phyloP scores from a whole-genome alignment of 2,329 filamentous ascomycete genomes.

The Cladosporium sphaerospermum region DNA sequence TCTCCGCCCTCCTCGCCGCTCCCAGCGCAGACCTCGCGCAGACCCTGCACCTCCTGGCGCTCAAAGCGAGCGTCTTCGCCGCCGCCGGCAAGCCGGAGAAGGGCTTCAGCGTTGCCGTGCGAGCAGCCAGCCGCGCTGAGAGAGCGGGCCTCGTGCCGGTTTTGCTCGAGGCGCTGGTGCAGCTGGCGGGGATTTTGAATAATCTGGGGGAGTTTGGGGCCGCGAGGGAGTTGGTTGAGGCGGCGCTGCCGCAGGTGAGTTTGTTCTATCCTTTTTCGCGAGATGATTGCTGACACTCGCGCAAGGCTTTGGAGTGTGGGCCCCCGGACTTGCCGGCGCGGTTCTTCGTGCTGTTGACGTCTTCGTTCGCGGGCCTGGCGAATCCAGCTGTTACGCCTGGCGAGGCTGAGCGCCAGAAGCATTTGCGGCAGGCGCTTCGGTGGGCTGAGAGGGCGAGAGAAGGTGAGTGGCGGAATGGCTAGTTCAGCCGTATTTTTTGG shows the following conservation, averaged over 20 bases:
- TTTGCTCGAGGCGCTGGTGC: slow-evolving; percentile 66
- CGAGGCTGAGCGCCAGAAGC: not conserved
- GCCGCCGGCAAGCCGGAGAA: slow-evolving; percentile 63
- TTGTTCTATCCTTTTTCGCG: not conserved
- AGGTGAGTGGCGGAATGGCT: not conserved
- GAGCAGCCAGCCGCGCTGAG: slow-evolving; percentile 68
- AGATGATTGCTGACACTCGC: not conserved
- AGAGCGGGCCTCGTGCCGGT: slow-evolving; percentile 60
- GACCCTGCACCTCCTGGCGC: slow-evolving; percentile 63
- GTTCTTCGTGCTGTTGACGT: slow-evolving; percentile 4
- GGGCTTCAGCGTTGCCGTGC: slow-evolving; percentile 69
- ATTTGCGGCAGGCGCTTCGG: not conserved
- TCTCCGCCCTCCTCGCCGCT: not conserved
- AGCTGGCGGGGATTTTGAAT: slow-evolving; percentile 62
- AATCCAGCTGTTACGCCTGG: slow-evolving; percentile 1
- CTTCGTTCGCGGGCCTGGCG: not conserved
- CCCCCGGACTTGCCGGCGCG: not conserved
- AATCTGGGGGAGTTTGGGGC: slow-evolving; percentile 65
- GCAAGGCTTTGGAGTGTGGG: slow-evolving; percentile 3
- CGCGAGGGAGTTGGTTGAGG: slow-evolving; percentile 58
- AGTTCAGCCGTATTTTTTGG: too few species aligned
- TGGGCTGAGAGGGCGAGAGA: slow-evolving; percentile 7
- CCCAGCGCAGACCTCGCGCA: slow-evolving; percentile 49
- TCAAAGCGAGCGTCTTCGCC: slow-evolving; percentile 66
- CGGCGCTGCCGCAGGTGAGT: slow-evolving; percentile 55